Conservation (phyloP, 495 filamentous ascomycete genomes). For the Cairneyella variabilis region DNA sequence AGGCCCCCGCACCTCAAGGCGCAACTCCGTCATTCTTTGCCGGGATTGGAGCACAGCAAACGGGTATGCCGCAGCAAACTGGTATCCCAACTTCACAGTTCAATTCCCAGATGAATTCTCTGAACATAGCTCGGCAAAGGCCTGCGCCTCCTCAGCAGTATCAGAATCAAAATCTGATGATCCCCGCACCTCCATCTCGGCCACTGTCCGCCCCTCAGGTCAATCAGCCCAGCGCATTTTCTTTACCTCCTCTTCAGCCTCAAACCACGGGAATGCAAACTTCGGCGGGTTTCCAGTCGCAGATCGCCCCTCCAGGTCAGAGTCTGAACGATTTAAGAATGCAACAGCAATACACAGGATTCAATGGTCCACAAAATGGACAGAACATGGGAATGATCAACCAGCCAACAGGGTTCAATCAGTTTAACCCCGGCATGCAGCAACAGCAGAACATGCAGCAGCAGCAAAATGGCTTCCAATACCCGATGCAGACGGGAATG, state of each 20-base stretch:
- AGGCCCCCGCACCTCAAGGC: slow-evolving; percentile 40
- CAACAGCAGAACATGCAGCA: slow-evolving; percentile 25
- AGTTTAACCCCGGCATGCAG: slow-evolving; percentile 11
- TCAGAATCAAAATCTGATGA: slow-evolving; percentile 50
- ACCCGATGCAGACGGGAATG: slow-evolving; percentile 27
- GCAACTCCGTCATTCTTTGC: slow-evolving; percentile 41
- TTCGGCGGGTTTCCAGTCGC: slow-evolving; percentile 34
- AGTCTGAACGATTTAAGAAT: slow-evolving; percentile 68
- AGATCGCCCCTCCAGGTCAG: slow-evolving; percentile 68
- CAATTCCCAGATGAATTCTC: slow-evolving; percentile 16
- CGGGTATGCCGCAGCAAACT: slow-evolving; percentile 28
- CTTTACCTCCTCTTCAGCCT: slow-evolving; percentile 68
- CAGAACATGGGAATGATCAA: slow-evolving; percentile 32
- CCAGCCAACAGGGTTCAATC: slow-evolving; percentile 35
- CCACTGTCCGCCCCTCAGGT: slow-evolving; percentile 89
- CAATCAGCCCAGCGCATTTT: slow-evolving; percentile 69
- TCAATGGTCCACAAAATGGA: slow-evolving; percentile 18
- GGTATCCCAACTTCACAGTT: slow-evolving; percentile 21
- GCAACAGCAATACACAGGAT: slow-evolving; percentile 45
- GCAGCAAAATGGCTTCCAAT: slow-evolving; percentile 32
- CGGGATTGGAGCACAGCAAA: slow-evolving; percentile 36
- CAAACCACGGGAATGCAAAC: slow-evolving; percentile 72
- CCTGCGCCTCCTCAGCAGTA: slow-evolving; percentile 66
- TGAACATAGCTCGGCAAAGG: slow-evolving; percentile 58
- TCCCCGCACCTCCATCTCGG: slow-evolving; percentile 74